Evolutionary conservation across 2,329 filamentous ascomycete genomes (phyloP).

Genomic region (Clonostachys sp.): DNA sequence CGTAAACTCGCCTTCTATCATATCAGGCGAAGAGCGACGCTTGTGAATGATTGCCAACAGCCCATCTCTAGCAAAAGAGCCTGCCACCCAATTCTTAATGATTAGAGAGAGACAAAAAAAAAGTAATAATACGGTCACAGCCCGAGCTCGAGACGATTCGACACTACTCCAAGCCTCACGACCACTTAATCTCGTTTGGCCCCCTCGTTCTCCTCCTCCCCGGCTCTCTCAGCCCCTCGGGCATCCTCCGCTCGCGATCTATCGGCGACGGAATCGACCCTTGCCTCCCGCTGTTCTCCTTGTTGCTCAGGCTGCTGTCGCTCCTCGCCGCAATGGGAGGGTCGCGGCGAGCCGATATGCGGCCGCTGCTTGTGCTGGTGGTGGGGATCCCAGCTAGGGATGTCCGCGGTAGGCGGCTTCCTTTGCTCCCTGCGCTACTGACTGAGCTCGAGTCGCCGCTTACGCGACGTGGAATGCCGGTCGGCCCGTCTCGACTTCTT

Average conservation of each 20-base stretch:
- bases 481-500: slow-evolving; percentile 32
- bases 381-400: slow-evolving; percentile 18
- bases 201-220: neutral
- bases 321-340: slow-evolving; percentile 26
- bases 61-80: no score
- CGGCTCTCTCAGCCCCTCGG: neutral
- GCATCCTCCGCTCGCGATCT: neutral
- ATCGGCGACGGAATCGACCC: neutral
- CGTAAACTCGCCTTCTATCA: no score
- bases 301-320: slow-evolving; percentile 32
- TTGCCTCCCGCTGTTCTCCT: slow-evolving; percentile 22
- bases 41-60: no score
- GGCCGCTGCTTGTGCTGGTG: slow-evolving; percentile 10
- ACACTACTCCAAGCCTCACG: slow-evolving; percentile 3
- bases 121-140: no score
- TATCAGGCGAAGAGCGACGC: no score
- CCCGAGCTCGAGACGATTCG: no score
- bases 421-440: slow-evolving; percentile 16
- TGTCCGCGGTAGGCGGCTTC: slow-evolving; percentile 31
- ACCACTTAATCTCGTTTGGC: slow-evolving; percentile 17
- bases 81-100: no score
- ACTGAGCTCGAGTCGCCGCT: slow-evolving; percentile 30
- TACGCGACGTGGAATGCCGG: slow-evolving; percentile 35
- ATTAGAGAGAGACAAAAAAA: no score
- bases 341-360: slow-evolving; percentile 12